Percentiles rank a stretch among this genome's conserved stretches.
phyloP scores from a whole-genome alignment of 2,329 filamentous ascomycete genomes.

The Hypoxylon sp. region DNA sequence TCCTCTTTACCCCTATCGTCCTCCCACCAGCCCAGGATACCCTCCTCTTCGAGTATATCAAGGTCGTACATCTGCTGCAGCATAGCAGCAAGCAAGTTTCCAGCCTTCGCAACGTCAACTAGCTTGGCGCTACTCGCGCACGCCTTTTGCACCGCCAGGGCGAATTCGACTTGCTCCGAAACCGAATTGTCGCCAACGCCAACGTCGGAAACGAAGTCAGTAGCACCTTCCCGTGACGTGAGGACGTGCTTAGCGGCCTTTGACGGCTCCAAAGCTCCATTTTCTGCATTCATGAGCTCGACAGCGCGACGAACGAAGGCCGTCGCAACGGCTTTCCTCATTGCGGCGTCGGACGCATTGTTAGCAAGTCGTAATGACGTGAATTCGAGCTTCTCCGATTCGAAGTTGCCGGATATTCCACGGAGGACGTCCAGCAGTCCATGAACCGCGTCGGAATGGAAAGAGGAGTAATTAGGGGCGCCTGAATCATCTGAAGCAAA shows the following conservation, averaged over 20 bases:
- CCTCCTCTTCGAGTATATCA: constrained; percentile 91
- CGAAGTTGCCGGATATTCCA: constrained; percentile 82
- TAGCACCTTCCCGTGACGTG: constrained; percentile 66
- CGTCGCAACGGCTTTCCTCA: constrained; percentile 86
- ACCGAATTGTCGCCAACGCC: constrained; percentile 75
- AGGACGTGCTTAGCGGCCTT: constrained; percentile 77
- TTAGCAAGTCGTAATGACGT: constrained; percentile 92
- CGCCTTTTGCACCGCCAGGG: constrained; percentile 85
- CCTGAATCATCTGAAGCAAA: constrained; percentile 81
- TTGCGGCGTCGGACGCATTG: constrained; percentile 90
- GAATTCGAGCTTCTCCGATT: constrained; percentile 87
- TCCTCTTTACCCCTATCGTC: constrained; percentile 76
- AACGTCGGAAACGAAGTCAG: constrained; percentile 71
- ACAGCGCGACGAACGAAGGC: constrained; percentile 87
- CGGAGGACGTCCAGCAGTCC: constrained; percentile 90
- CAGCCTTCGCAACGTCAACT: constrained; percentile 63
- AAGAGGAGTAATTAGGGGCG: constrained; percentile 69
- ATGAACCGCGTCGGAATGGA: constrained; percentile 88
- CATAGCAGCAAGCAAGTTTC: constrained; percentile 80
- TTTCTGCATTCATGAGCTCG: constrained; percentile 69
- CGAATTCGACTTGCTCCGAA: constrained; percentile 87
- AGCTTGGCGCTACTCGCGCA: constrained; percentile 76
- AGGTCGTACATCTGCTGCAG: constrained; percentile 88
- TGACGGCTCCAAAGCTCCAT: constrained; percentile 68
- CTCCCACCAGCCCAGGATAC: constrained; percentile 89